Evolutionary conservation across 2,329 filamentous ascomycete species (phyloP).

Genomic region (Talaromyces sp.): DNA sequence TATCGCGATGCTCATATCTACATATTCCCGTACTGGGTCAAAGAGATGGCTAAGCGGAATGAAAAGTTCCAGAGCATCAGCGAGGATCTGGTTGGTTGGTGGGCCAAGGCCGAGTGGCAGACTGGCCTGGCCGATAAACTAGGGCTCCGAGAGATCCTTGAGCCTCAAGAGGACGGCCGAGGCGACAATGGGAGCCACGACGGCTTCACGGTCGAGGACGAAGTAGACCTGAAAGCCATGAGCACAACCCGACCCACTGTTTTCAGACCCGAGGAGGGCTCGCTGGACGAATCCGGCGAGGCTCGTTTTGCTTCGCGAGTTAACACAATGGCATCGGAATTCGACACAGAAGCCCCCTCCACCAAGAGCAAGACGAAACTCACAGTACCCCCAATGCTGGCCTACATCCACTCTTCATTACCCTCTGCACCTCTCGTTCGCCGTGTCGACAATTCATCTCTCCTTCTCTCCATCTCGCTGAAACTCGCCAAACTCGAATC

Average conservation of each 20-base stretch:
- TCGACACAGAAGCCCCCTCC: slow-evolving; percentile 8
- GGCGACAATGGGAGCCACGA: slow-evolving; percentile 29
- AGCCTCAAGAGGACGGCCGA: slow-evolving; percentile 35
- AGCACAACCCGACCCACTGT: slow-evolving; percentile 46
- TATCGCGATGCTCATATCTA: slow-evolving; percentile 93
- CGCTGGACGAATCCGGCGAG: slow-evolving; percentile 13
- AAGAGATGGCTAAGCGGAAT: slow-evolving; percentile 75
- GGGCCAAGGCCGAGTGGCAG: slow-evolving; percentile 94
- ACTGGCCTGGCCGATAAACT: slow-evolving; percentile 73
- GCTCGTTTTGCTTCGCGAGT: slow-evolving; percentile 24
- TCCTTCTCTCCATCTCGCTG: slow-evolving; percentile 76
- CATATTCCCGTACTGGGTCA: slow-evolving; percentile 85
- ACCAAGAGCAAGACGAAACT: slow-evolving; percentile 24
- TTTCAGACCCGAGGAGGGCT: slow-evolving; percentile 10
- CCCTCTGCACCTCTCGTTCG: slow-evolving; percentile 64
- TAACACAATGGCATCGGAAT: slow-evolving; percentile 13
- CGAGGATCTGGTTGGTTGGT: slow-evolving; percentile 90
- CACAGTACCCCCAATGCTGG: slow-evolving; percentile 67
- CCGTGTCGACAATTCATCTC: slow-evolving; percentile 78
- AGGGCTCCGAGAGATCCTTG: slow-evolving; percentile 61
- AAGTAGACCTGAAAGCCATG: slow-evolving; percentile 50
- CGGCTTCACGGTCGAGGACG: slow-evolving; percentile 44
- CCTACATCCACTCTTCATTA: slow-evolving; percentile 65
- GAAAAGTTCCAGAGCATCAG: slow-evolving; percentile 80
- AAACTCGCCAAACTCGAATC: slow-evolving; percentile 73